Evolutionary conservation across 768 basidiomycete genomes (phyloP).

Genomic region (Lepiota brunneoincarnata): DNA sequence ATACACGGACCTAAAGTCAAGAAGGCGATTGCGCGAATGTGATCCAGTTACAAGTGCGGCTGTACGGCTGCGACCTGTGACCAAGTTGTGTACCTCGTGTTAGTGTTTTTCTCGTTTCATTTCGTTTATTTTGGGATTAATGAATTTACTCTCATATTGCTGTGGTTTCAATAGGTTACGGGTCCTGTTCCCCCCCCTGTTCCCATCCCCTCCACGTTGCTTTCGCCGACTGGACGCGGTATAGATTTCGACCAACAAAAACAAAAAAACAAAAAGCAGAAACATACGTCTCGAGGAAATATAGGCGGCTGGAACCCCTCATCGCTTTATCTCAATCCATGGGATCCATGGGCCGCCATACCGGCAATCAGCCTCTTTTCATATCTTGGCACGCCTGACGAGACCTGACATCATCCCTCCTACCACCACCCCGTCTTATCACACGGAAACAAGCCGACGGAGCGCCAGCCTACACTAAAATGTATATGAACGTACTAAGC

Average conservation of each 20-base stretch:
- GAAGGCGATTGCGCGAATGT: constrained; percentile 6
- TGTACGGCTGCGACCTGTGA: background rate
- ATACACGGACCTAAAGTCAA: background rate
- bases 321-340: background rate
- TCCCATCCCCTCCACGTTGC: background rate
- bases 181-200: background rate
- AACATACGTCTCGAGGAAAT: too few relatives aligned
- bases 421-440: background rate
- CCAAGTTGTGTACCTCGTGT: background rate
- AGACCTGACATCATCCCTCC: background rate
- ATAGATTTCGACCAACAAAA: too few relatives aligned
- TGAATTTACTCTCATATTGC: background rate
- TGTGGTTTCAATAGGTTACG: background rate
- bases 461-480: background rate
- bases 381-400: background rate
- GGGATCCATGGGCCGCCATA: background rate
- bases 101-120: background rate
- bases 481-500: background rate
- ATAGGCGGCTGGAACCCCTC: too few relatives aligned
- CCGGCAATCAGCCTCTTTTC: background rate
- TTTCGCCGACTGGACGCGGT: background rate
- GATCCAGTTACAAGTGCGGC: background rate
- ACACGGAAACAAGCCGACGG: background rate
- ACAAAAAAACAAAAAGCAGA: too few relatives aligned
- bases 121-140: background rate